These are phyloP conservation scores for Blastobotrys indianensis DNA, from an alignment of 1,139 yeast species.

Conservation along the genomic window DNA sequence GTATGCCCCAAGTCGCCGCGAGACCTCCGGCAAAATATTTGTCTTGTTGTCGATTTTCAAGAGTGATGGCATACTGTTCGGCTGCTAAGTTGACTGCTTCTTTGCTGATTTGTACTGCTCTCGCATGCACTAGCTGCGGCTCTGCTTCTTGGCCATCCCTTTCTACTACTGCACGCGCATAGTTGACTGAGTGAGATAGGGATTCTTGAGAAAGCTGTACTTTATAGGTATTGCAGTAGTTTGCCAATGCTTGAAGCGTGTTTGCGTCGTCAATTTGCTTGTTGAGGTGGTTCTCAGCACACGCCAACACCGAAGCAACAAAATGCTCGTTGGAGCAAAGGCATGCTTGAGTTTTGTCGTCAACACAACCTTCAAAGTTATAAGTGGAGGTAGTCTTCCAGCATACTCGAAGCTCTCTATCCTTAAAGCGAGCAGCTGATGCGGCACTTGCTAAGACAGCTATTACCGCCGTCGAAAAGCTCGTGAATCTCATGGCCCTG, in stretches of 20 bases:
- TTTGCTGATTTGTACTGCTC: conserved; percentile 1
- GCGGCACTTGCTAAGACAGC: too few species aligned
- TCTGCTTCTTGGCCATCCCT: too few species aligned
- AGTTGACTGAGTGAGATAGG: too few species aligned
- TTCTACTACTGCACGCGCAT: too few species aligned
- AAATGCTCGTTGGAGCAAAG: background rate
- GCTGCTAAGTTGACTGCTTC: background rate
- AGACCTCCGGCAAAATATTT: background rate
- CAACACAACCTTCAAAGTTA: background rate
- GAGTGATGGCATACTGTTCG: background rate
- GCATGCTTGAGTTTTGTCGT: background rate
- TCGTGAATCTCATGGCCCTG: too few species aligned
- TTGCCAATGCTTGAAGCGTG: background rate
- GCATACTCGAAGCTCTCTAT: too few species aligned
- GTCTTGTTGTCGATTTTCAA: background rate
- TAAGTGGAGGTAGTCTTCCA: background rate
- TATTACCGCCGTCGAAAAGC: too few species aligned
- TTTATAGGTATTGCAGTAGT: too few species aligned
- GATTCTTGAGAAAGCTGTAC: too few species aligned
- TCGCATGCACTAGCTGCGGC: background rate
- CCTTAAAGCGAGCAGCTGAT: too few species aligned
- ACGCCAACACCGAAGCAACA: background rate
- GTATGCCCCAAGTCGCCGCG: background rate
- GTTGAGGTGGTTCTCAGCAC: background rate
- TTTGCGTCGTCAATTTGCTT: background rate